Evolutionary conservation across 495 filamentous ascomycete genomes (phyloP).

Genomic region (Bacidia rubella): DNA sequence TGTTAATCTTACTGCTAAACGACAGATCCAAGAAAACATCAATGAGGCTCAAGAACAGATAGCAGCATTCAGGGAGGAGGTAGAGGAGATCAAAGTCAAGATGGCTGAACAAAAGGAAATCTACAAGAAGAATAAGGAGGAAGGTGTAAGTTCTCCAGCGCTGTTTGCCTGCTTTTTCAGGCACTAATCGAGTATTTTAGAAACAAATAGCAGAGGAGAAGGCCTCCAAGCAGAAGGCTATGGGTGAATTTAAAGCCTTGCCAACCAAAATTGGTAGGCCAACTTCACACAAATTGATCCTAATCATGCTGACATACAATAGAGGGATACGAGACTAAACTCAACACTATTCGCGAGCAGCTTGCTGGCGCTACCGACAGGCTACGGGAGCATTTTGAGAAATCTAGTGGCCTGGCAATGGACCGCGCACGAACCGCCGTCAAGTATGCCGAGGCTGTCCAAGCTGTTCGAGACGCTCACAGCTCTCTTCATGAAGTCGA

Average conservation of each 20-base stretch:
- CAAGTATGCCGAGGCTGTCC: constrained; percentile 47
- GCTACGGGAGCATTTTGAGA: constrained; percentile 29
- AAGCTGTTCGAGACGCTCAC: constrained; percentile 42
- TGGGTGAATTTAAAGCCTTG: constrained; percentile 47
- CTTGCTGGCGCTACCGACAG: constrained; percentile 30
- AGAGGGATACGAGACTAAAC: constrained; percentile 35
- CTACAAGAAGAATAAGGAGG: constrained; percentile 15
- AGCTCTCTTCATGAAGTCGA: constrained; percentile 52
- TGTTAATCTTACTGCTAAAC: constrained; percentile 48
- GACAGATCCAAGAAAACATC: constrained; percentile 32
- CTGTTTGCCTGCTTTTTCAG: neutral
- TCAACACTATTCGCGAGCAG: constrained; percentile 28
- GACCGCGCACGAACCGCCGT: constrained; percentile 51
- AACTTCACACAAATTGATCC: neutral
- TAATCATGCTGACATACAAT: constrained; percentile 22
- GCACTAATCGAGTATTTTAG: constrained; percentile 18
- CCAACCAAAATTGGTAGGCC: constrained; percentile 57
- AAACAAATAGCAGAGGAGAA: constrained; percentile 39
- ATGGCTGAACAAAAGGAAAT: constrained; percentile 13
- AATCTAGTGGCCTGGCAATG: constrained; percentile 44
- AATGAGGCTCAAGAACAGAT: constrained; percentile 30
- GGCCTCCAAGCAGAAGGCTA: constrained; percentile 41
- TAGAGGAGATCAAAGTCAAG: constrained; percentile 17
- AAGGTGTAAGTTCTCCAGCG: constrained; percentile 33
- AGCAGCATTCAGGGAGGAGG: constrained; percentile 23